These are phyloP conservation scores for Penicillium sp. DNA, from an alignment of 2,329 filamentous ascomycete genomes.

Conservation along the genomic window DNA sequence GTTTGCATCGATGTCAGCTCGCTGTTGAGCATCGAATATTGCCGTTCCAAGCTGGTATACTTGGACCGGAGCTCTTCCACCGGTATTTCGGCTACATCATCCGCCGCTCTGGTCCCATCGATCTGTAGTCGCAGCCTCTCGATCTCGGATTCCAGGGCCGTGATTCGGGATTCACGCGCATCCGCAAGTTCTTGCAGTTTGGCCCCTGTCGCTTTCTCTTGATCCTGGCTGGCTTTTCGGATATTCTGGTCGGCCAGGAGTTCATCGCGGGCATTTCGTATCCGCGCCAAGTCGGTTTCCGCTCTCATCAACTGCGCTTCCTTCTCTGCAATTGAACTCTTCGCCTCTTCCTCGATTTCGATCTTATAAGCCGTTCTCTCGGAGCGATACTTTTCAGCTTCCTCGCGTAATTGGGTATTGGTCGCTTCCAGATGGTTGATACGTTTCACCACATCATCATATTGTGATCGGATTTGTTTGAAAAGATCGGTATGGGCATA, in stretches of 20 bases:
- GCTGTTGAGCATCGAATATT: constrained; percentile 81
- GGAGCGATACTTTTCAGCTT: constrained; percentile 80
- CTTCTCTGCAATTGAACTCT: constrained; percentile 72
- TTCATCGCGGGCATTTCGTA: constrained; percentile 84
- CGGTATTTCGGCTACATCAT: constrained; percentile 62
- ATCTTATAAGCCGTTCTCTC: constrained; percentile 82
- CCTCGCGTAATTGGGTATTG: constrained; percentile 81
- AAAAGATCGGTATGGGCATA: constrained; percentile 92
- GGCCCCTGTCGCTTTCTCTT: constrained; percentile 69
- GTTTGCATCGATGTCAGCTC: constrained; percentile 88
- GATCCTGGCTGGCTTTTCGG: constrained; percentile 77
- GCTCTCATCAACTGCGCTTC: constrained; percentile 80
- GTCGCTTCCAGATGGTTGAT: constrained; percentile 90
- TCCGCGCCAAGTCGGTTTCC: constrained; percentile 83
- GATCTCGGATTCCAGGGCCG: constrained; percentile 80
- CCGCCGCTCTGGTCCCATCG: constrained; percentile 51
- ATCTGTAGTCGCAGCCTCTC: constrained; percentile 67
- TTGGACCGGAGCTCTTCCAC: constrained; percentile 74
- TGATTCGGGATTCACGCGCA: constrained; percentile 79
- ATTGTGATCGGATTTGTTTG: constrained; percentile 85
- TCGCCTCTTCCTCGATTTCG: constrained; percentile 80
- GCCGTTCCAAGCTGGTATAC: constrained; percentile 74
- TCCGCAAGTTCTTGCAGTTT: constrained; percentile 80
- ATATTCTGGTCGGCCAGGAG: constrained; percentile 79
- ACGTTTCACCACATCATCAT: constrained; percentile 89